phyloP scores from a whole-genome alignment of 1,284 basidiomycete species.

The Cerioporus squamosus region DNA sequence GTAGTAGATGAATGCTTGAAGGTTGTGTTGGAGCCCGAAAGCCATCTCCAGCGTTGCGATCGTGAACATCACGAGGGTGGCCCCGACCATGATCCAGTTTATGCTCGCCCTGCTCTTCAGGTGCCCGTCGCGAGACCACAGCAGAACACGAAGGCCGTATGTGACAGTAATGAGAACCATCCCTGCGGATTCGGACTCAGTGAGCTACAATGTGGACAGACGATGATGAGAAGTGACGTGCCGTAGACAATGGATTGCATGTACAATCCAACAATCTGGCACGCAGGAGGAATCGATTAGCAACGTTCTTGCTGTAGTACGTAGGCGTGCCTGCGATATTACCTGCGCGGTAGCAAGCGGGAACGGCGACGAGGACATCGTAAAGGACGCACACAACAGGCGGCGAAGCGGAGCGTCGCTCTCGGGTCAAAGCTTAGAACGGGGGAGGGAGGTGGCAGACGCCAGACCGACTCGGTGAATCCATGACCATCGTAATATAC shows the following conservation, averaged over 20 bases:
- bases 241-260: background rate
- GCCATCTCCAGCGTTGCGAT: constrained; percentile 29
- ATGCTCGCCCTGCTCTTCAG: background rate
- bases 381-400: no score
- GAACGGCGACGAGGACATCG: no score
- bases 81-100: constrained; percentile 7
- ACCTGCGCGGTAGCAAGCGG: no score
- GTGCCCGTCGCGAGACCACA: background rate
- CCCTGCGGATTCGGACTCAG: background rate
- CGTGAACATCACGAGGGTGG: background rate
- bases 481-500: no score
- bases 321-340: no score
- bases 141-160: background rate
- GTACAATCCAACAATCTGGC: background rate
- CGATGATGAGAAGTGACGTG: background rate
- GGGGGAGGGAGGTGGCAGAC: no score
- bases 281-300: no score
- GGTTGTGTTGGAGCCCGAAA: constrained; percentile 29
- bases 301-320: no score
- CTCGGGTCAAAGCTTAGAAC: no score
- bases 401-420: no score
- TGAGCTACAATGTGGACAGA: background rate
- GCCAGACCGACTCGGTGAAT: no score
- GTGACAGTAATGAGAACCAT: background rate
- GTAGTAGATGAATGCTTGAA: constrained; percentile 32